Percentiles rank a stretch among this genome's conserved stretches.
Evolutionary conservation across 805 yeast species (phyloP).

Genomic region (Yarrowia sp.): DNA sequence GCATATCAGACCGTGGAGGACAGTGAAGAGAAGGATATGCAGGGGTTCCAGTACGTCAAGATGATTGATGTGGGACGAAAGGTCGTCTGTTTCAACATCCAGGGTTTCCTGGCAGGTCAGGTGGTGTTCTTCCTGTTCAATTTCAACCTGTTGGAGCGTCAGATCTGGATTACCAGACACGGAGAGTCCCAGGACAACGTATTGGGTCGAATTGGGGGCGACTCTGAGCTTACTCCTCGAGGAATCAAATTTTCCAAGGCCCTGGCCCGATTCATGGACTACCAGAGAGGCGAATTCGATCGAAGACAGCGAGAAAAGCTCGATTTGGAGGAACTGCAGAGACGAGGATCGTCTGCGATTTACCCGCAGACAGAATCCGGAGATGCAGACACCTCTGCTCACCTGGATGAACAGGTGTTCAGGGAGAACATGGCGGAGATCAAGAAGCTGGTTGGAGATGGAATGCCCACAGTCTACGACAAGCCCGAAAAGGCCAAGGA

Average conservation of each 20-base stretch:
- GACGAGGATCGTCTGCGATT: conserved; percentile 1
- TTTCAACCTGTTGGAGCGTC: conserved; percentile 86
- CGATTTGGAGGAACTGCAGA: conserved; percentile 22
- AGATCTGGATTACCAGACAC: conserved; percentile 93
- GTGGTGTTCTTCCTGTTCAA: conserved; percentile 87
- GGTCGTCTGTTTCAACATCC: conserved; percentile 88
- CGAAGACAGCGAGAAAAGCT: conserved; percentile 63
- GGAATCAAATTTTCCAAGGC: conserved; percentile 79
- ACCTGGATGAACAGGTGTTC: conserved; percentile 1
- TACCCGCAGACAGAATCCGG: conserved; percentile 10
- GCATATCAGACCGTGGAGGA: conserved; percentile 93
- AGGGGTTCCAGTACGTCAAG: conserved; percentile 81
- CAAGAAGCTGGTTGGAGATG: conserved; percentile 19
- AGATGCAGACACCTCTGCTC: conserved; percentile 10
- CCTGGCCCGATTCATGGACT: conserved; percentile 73
- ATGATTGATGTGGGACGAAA: conserved; percentile 97
- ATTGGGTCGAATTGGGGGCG: conserved; percentile 89
- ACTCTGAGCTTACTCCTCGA: conserved; percentile 77
- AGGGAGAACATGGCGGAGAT: conserved; percentile 5
- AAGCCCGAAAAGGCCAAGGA: neutral
- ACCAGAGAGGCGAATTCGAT: conserved; percentile 73
- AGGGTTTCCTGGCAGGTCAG: conserved; percentile 88
- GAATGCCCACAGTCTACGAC: conserved; percentile 11
- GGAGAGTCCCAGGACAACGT: conserved; percentile 92
- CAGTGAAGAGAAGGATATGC: conserved; percentile 68